A percentile compares a stretch with the other conserved stretches of the same genome.
Evolutionary conservation across 306 rosid genomes (phyloP).

Genomic region (Abrus precatorius): DNA sequence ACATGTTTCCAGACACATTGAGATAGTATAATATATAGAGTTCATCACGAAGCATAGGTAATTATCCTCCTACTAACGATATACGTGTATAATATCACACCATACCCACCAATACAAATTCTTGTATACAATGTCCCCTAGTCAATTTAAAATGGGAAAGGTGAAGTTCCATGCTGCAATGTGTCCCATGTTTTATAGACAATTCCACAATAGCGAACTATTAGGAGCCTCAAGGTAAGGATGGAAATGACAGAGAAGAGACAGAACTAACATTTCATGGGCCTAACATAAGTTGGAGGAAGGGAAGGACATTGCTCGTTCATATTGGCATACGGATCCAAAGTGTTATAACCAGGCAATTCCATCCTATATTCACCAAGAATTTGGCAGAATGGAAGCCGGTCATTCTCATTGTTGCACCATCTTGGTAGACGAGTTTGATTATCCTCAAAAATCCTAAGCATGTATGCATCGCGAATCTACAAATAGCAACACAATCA

Average conservation of each 20-base stretch:
- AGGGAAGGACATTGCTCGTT: conserved; percentile 93
- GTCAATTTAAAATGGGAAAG: conserved; percentile 8
- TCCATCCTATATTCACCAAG: conserved; percentile 95
- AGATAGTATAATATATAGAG: not conserved
- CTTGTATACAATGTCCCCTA: conserved; percentile 32
- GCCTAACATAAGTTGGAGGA: conserved; percentile 85
- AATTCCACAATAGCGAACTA: conserved; percentile 35
- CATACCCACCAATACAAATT: conserved; percentile 33
- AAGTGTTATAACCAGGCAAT: conserved; percentile 84
- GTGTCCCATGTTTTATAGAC: conserved; percentile 14
- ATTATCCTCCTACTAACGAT: conserved; percentile 24
- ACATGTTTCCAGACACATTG: not conserved
- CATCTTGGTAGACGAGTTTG: conserved; percentile 85
- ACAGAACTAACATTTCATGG: conserved; percentile 59
- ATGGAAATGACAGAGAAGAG: not conserved
- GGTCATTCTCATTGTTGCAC: conserved; percentile 75
- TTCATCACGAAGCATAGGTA: conserved; percentile 7
- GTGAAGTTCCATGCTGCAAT: conserved; percentile 18
- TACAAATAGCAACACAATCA: conserved; percentile 42
- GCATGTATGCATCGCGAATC: conserved; percentile 97
- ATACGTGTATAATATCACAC: conserved; percentile 29
- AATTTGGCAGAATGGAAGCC: conserved; percentile 93
- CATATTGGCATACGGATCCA: conserved; percentile 88
- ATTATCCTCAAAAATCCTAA: conserved; percentile 82
- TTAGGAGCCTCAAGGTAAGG: not conserved